phyloP scores from a whole-genome alignment of 495 filamentous ascomycete genomes.

The Neurospora sp. region DNA sequence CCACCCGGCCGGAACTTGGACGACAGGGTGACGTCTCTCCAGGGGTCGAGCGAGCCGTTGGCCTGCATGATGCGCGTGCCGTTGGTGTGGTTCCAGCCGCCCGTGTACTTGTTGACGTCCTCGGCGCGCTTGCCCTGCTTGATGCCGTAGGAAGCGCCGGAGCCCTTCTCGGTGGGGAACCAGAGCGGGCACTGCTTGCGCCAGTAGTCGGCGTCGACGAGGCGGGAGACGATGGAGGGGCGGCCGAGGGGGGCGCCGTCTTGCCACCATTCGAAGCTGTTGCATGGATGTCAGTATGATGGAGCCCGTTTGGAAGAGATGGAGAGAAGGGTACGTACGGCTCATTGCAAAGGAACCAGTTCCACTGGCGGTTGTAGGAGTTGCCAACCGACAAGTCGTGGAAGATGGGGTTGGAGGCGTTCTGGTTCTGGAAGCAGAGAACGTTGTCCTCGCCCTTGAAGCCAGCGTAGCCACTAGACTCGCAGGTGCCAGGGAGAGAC shows the following conservation, averaged over 20 bases:
- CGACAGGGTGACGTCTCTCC: conserved; percentile 31
- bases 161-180: conserved; percentile 46
- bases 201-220: conserved; percentile 47
- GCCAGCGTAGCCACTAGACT: conserved; percentile 22
- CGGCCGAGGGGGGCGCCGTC: conserved; percentile 38
- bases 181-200: conserved; percentile 46
- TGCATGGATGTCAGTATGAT: no score
- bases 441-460: conserved; percentile 39
- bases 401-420: conserved; percentile 46
- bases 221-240: conserved; percentile 44
- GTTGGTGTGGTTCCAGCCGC: conserved; percentile 46
- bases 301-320: no score
- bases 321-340: conserved; percentile 17
- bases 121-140: conserved; percentile 39
- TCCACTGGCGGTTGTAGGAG: conserved; percentile 47
- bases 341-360: conserved; percentile 59
- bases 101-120: conserved; percentile 49
- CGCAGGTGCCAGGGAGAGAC: conserved; percentile 33
- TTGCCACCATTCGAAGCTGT: conserved; percentile 23
- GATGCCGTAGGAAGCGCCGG: conserved; percentile 35
- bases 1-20: conserved; percentile 31
- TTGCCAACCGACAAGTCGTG: conserved; percentile 45
- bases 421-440: conserved; percentile 48
- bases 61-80: conserved; percentile 49
- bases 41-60: conserved; percentile 44